phyloP scores from a whole-genome alignment of 768 basidiomycete species.

The Serendipita indica region DNA sequence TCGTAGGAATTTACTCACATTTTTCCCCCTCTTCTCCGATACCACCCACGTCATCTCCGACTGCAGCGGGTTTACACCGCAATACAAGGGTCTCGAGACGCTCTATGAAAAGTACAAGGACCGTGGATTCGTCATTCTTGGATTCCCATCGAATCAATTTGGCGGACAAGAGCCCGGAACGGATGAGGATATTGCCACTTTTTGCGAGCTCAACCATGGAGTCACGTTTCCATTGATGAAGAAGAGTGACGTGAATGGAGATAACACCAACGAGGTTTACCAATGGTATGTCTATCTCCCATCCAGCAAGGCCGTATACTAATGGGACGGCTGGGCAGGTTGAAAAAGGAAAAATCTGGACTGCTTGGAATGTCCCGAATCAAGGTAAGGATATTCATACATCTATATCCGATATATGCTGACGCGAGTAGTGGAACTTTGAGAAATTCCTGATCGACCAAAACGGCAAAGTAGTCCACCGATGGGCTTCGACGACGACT shows the following conservation, averaged over 20 bases:
- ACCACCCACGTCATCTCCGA: background rate
- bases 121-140: slow-evolving; percentile 59
- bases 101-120: slow-evolving; percentile 74
- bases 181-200: slow-evolving; percentile 56
- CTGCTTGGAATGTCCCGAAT: slow-evolving; percentile 55
- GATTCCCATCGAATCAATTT: slow-evolving; percentile 93
- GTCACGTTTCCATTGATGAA: slow-evolving; percentile 84
- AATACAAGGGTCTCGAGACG: slow-evolving; percentile 65
- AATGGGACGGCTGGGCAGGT: slow-evolving; percentile 41
- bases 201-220: slow-evolving; percentile 71
- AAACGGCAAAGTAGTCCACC: slow-evolving; percentile 57
- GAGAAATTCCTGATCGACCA: slow-evolving; percentile 71
- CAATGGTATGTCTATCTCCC: background rate
- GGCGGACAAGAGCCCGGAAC: slow-evolving; percentile 73
- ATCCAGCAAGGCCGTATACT: background rate
- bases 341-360: slow-evolving; percentile 68
- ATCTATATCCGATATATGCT: background rate
- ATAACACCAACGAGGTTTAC: slow-evolving; percentile 49
- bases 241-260: slow-evolving; percentile 89
- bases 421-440: slow-evolving; percentile 60
- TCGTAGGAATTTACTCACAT: background rate
- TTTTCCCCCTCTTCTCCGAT: background rate
- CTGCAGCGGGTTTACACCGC: slow-evolving; percentile 66
- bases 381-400: slow-evolving; percentile 36
- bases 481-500: slow-evolving; percentile 64